phyloP scores from a whole-genome alignment of 768 basidiomycete genomes.

The Amanita jacksonii region DNA sequence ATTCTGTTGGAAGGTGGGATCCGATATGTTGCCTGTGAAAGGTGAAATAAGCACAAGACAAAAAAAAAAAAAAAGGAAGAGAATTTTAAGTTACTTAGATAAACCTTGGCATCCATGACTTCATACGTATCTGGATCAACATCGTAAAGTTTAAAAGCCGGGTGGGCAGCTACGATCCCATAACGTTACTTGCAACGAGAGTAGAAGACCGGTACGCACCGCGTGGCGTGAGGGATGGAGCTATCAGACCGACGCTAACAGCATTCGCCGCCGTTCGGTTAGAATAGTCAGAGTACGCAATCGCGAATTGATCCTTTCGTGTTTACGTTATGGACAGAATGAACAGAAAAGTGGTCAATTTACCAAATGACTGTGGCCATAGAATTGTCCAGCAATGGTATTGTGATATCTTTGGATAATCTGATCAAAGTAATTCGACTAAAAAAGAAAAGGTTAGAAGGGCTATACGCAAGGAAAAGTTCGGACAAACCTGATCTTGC shows the following conservation, averaged over 20 bases:
- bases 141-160: conserved; percentile 50
- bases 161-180: conserved; percentile 35
- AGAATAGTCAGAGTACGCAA: conserved; percentile 47
- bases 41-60: background rate
- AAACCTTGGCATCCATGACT: conserved; percentile 47
- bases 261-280: conserved; percentile 36
- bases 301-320: conserved; percentile 45
- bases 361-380: conserved; percentile 48
- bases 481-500: conserved; percentile 36
- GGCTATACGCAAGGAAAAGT: background rate
- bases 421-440: conserved; percentile 56
- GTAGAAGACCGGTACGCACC: conserved; percentile 22
- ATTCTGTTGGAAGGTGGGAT: conserved; percentile 33
- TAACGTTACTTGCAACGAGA: background rate
- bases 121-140: conserved; percentile 60
- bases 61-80: background rate
- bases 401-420: conserved; percentile 49
- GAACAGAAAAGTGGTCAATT: conserved; percentile 5
- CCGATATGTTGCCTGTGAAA: conserved; percentile 28
- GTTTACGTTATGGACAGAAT: background rate
- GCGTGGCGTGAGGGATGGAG: conserved; percentile 49
- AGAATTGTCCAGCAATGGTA: conserved; percentile 53
- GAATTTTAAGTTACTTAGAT: conserved; percentile 28
- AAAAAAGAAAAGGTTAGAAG: conserved; percentile 1
- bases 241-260: conserved; percentile 37